Conservation (phyloP, 2,329 filamentous ascomycete species). For the Fusarium hostae region DNA sequence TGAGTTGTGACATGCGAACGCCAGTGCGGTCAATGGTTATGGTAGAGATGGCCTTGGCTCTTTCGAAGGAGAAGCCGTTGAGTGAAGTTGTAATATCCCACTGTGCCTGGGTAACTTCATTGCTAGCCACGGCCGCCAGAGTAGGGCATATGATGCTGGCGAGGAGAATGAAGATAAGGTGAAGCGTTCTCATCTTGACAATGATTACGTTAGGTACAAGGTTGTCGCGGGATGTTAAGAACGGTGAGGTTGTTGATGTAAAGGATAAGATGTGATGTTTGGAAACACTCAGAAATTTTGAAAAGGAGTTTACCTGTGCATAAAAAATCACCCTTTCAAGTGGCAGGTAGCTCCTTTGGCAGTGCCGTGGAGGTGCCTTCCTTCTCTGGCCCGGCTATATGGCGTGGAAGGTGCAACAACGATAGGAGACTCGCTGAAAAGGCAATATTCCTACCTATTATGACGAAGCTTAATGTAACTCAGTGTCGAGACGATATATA, state of each 20-base stretch:
- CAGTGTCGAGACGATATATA: neutral
- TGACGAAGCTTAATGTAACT: neutral
- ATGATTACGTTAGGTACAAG: neutral
- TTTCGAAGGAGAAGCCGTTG: constrained; percentile 53
- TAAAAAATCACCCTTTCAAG: neutral
- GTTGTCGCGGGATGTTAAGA: no score
- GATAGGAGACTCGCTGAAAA: neutral
- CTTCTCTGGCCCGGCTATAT: neutral
- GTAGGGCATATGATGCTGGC: constrained; percentile 2
- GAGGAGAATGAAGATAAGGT: neutral
- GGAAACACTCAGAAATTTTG: neutral
- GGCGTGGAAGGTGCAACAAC: constrained; percentile 14
- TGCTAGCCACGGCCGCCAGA: neutral
- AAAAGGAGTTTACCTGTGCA: neutral
- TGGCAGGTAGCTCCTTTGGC: neutral
- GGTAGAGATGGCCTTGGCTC: constrained; percentile 44
- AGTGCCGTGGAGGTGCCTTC: neutral
- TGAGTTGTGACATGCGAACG: constrained; percentile 49
- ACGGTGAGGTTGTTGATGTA: neutral
- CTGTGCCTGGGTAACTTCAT: neutral
- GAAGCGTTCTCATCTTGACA: neutral
- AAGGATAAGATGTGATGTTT: neutral
- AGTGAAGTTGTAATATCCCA: constrained; percentile 52
- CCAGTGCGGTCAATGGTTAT: constrained; percentile 46
- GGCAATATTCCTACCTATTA: neutral